Percentiles rank a stretch among this genome's conserved stretches.
phyloP scores from a whole-genome alignment of 2,329 filamentous ascomycete species.

The Trichoderma sp. region DNA sequence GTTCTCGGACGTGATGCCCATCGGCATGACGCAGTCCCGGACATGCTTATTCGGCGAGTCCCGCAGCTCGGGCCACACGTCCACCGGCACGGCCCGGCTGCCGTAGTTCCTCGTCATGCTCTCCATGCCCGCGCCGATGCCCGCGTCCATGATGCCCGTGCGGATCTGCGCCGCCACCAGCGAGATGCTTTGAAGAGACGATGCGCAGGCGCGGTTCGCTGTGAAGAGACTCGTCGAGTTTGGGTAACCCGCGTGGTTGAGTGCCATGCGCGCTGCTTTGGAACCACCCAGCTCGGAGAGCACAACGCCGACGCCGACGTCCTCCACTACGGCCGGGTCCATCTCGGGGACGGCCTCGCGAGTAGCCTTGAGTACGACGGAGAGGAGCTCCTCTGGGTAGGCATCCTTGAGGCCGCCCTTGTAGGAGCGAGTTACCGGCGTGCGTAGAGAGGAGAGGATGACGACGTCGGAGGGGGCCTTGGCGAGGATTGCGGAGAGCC shows the following conservation, averaged over 20 bases:
- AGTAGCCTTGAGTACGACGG: constrained; percentile 56
- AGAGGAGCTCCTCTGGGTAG: constrained; percentile 87
- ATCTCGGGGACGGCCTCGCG: constrained; percentile 70
- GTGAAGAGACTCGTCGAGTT: constrained; percentile 78
- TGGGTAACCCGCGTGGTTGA: constrained; percentile 80
- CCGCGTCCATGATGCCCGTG: constrained; percentile 71
- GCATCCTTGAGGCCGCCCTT: constrained; percentile 84
- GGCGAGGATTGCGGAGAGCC: constrained; percentile 74
- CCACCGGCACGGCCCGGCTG: constrained; percentile 77
- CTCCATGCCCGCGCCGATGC: constrained; percentile 90
- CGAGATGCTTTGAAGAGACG: constrained; percentile 76
- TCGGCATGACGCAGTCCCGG: constrained; percentile 87
- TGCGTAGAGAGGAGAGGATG: constrained; percentile 87
- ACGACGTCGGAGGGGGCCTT: constrained; percentile 83
- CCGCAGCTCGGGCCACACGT: constrained; percentile 75
- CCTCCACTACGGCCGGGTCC: constrained; percentile 69
- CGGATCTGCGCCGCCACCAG: constrained; percentile 74
- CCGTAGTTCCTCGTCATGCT: constrained; percentile 95
- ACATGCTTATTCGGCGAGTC: constrained; percentile 69
- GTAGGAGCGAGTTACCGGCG: constrained; percentile 80
- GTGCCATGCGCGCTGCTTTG: constrained; percentile 89
- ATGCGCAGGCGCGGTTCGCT: constrained; percentile 84
- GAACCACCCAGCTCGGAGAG: constrained; percentile 87
- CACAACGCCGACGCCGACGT: constrained; percentile 85
- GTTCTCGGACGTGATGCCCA: constrained; percentile 90